phyloP scores from a whole-genome alignment of 805 yeast species.

The Lipomyces oligophaga region DNA sequence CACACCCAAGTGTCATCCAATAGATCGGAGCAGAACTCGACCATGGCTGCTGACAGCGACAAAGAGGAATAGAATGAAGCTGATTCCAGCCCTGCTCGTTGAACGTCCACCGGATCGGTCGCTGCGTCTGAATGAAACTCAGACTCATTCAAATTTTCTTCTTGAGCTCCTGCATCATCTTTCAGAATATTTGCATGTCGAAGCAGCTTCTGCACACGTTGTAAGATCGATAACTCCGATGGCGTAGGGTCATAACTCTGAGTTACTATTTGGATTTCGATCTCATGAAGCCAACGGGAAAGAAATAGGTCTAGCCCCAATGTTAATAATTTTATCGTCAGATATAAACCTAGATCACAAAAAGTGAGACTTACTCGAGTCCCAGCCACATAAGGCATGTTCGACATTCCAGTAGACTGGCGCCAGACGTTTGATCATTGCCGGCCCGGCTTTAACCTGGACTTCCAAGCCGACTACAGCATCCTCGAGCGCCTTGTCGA shows the following conservation, averaged over 20 bases:
- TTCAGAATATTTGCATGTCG: constrained; percentile 10
- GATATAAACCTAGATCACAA: background rate
- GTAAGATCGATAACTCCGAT: constrained; percentile 1
- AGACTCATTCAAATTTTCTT: background rate
- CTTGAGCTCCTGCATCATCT: background rate
- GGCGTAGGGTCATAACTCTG: constrained; percentile 3
- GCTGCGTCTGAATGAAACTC: background rate
- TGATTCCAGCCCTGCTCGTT: background rate
- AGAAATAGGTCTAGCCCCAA: constrained; percentile 3
- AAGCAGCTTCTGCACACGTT: constrained; percentile 4
- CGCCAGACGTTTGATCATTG: constrained; percentile 6
- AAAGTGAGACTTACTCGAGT: constrained; percentile 6
- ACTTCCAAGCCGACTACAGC: constrained; percentile 13
- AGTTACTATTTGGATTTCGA: constrained; percentile 7
- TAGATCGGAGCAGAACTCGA: constrained; percentile 12
- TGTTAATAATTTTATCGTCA: no score
- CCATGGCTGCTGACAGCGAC: constrained; percentile 15
- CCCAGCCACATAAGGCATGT: constrained; percentile 20
- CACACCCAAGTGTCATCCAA: constrained; percentile 13
- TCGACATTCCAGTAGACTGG: constrained; percentile 15
- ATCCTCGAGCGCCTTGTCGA: constrained; percentile 14
- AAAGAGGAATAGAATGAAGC: constrained; percentile 3
- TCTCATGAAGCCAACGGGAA: constrained; percentile 16
- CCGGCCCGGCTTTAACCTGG: constrained; percentile 10
- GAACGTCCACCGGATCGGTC: background rate